These are phyloP conservation scores for Zizania palustris DNA, from an alignment of 202 grass and related monocot species.

Conservation along the genomic window DNA sequence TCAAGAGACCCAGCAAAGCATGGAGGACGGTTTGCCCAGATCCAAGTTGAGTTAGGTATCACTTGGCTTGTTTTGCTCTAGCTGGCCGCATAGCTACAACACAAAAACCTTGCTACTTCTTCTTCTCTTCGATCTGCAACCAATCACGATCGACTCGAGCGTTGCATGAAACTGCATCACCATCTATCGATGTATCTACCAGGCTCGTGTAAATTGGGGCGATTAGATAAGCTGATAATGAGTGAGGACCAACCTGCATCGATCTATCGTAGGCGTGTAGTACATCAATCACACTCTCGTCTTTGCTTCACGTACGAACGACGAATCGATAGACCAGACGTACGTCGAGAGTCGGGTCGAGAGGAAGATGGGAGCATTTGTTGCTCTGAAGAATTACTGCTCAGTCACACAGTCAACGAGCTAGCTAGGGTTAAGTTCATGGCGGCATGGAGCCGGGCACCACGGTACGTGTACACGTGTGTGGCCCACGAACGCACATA, in stretches of 20 bases:
- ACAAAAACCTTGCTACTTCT: background rate
- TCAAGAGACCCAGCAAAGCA: conserved; percentile 1
- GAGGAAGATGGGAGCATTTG: too few species aligned
- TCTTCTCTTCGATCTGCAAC: too few species aligned
- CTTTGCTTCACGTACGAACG: too few species aligned
- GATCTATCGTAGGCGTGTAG: too few species aligned
- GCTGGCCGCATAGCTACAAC: background rate
- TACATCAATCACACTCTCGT: too few species aligned
- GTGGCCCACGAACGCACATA: background rate
- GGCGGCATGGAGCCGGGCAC: too few species aligned
- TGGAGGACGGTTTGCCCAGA: conserved; percentile 2
- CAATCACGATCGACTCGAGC: background rate
- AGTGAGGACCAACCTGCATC: background rate
- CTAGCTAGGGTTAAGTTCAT: too few species aligned
- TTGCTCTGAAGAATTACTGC: too few species aligned
- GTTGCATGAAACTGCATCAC: background rate
- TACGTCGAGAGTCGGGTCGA: too few species aligned
- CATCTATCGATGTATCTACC: background rate
- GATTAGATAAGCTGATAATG: background rate
- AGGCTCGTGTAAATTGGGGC: background rate
- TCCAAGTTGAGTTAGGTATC: conserved; percentile 36
- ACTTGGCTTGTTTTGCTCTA: conserved; percentile 3
- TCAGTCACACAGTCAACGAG: too few species aligned
- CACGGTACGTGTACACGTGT: background rate
- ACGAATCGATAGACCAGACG: too few species aligned